Evolutionary conservation across 2,329 filamentous ascomycete species (phyloP).

Genomic region (Fusarium redolens): DNA sequence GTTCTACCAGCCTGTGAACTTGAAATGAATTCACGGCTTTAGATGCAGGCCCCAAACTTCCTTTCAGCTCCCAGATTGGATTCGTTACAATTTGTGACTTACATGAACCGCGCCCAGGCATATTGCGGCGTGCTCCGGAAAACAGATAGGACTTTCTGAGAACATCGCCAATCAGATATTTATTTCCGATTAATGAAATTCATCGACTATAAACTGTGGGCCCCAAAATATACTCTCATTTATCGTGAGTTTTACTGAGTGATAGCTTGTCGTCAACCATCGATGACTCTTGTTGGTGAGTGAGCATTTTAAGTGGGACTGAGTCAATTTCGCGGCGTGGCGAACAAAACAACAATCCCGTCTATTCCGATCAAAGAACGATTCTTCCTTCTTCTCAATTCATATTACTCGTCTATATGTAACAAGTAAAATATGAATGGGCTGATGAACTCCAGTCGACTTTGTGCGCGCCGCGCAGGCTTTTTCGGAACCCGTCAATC

Average conservation of each 20-base stretch:
- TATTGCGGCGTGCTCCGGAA: too few species aligned
- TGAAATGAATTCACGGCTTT: too few species aligned
- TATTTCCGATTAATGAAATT: too few species aligned
- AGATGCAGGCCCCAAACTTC: too few species aligned
- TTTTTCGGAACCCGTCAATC: not conserved
- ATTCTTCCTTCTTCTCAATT: rapidly evolving
- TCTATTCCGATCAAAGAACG: not conserved
- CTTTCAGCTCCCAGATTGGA: too few species aligned
- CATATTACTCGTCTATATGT: rapidly evolving
- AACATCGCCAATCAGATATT: too few species aligned
- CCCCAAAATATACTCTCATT: rapidly evolving
- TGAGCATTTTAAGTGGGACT: slow-evolving; percentile 17
- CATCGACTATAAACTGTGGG: rapidly evolving
- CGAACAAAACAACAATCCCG: not conserved
- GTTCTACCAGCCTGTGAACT: not conserved
- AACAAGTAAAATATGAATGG: not conserved
- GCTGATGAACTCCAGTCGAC: rapidly evolving
- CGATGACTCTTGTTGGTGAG: not conserved
- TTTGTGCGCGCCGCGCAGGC: not conserved
- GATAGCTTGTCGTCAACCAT: rapidly evolving
- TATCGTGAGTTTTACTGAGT: not conserved
- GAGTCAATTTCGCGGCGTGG: slow-evolving; percentile 20
- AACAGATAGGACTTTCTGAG: too few species aligned
- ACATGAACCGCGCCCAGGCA: too few species aligned
- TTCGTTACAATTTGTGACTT: too few species aligned